Evolutionary conservation across 345 rosid genomes (phyloP).

Genomic region (Cochlearia excelsa): DNA sequence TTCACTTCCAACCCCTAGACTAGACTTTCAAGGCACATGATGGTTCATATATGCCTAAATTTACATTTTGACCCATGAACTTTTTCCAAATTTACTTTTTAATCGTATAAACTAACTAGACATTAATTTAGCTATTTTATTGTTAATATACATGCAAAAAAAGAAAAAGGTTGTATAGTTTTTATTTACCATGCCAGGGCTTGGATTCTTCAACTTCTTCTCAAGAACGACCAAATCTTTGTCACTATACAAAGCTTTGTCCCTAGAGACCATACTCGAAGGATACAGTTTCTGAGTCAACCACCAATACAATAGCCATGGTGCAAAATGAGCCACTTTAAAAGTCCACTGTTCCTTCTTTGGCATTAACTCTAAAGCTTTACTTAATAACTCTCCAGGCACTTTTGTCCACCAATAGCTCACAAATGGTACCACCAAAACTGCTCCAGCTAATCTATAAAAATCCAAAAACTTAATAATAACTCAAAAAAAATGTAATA

Average conservation of each 20-base stretch:
- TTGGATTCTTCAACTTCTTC: conserved; percentile 41
- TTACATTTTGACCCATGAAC: not conserved
- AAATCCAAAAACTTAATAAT: not conserved
- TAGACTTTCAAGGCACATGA: no score
- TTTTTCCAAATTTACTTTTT: not conserved
- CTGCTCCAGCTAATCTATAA: conserved; percentile 57
- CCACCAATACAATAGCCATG: conserved; percentile 88
- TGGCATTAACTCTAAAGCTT: conserved; percentile 40
- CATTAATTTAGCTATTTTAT: not conserved
- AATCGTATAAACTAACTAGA: no score
- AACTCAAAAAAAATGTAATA: not conserved
- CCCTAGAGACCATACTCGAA: conserved; percentile 46
- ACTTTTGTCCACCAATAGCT: conserved; percentile 84
- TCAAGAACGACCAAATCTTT: conserved; percentile 45
- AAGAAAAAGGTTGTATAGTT: not conserved
- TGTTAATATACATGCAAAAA: not conserved
- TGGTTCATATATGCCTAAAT: no score
- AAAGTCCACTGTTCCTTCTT: conserved; percentile 54
- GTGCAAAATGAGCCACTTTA: conserved; percentile 58
- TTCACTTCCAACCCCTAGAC: no score
- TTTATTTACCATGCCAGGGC: conserved; percentile 45
- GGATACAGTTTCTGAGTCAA: conserved; percentile 79
- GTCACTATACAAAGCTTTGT: conserved; percentile 39
- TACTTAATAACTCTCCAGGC: conserved; percentile 46
- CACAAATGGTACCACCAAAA: conserved; percentile 72